A percentile compares a stretch with the other conserved stretches of the same genome.
These are phyloP conservation scores for Vaccinium macrocarpon DNA, from an alignment of 148 eudicot genomes.

Conservation along the genomic window DNA sequence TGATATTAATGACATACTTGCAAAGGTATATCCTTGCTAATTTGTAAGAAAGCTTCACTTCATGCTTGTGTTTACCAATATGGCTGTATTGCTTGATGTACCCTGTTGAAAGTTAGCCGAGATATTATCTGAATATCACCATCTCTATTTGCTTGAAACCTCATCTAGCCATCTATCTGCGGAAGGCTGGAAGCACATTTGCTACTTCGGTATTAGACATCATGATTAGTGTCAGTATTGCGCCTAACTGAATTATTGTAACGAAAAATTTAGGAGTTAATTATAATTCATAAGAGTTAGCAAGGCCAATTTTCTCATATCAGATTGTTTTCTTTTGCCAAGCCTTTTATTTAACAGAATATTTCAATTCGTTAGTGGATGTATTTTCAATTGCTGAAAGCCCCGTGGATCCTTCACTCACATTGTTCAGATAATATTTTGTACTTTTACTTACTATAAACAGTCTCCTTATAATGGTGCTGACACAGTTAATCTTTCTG, in stretches of 20 bases:
- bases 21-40: conserved; percentile 50
- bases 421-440: not conserved
- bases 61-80: not conserved
- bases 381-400: not conserved
- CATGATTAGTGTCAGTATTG: conserved; percentile 1
- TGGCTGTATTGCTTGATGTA: not conserved
- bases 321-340: not conserved
- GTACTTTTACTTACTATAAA: not conserved
- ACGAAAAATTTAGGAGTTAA: not conserved
- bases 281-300: not conserved
- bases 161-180: not conserved
- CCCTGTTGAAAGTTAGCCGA: not conserved
- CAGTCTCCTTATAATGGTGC: not conserved
- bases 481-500: conserved; percentile 13
- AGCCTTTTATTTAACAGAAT: not conserved
- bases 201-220: not conserved
- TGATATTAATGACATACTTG: conserved; percentile 61
- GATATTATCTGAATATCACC: not conserved
- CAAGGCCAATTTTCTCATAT: not conserved
- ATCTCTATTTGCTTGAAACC: not conserved
- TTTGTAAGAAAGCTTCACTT: conserved; percentile 13
- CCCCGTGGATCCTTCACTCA: not conserved
- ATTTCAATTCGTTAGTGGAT: not conserved
- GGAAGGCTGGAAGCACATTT: not conserved
- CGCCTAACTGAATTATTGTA: not conserved